phyloP scores from a whole-genome alignment of 495 filamentous ascomycete species.

The Aspergillus mulundensis region DNA sequence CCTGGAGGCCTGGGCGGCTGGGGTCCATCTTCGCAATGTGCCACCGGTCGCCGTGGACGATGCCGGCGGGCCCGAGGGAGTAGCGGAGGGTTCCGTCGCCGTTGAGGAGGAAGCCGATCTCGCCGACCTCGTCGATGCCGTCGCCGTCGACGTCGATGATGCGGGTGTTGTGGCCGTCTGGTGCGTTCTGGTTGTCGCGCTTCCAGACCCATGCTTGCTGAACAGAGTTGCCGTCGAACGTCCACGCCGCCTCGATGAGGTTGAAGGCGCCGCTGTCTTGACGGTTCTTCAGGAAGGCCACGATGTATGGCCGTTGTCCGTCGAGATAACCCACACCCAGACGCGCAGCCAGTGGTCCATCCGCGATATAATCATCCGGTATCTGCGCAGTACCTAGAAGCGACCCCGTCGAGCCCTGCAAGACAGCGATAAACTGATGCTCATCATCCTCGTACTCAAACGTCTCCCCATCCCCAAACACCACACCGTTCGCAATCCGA shows the following conservation, averaged over 20 bases:
- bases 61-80: too few relatives aligned
- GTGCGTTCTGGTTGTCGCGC: not conserved
- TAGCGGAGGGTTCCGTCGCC: not conserved
- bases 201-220: too few relatives aligned
- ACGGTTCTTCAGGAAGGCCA: not conserved
- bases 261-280: too few relatives aligned
- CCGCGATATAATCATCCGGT: conserved; percentile 5
- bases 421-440: too few relatives aligned
- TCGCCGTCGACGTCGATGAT: conserved; percentile 11
- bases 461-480: conserved; percentile 2
- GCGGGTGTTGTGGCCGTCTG: conserved; percentile 10
- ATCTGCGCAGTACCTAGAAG: not conserved
- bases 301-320: not conserved
- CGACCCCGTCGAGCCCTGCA: too few relatives aligned
- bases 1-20: too few relatives aligned
- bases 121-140: conserved; percentile 4
- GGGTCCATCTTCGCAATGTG: too few relatives aligned
- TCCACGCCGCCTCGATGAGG: too few relatives aligned
- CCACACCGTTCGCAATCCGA: conserved; percentile 7
- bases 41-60: too few relatives aligned
- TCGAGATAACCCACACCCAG: conserved; percentile 7
- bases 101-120: conserved; percentile 9
- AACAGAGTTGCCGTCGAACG: too few relatives aligned
- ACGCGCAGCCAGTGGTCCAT: conserved; percentile 5
- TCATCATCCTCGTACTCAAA: not conserved